phyloP scores from a whole-genome alignment of 495 filamentous ascomycete species.

The Arthonia radiata region DNA sequence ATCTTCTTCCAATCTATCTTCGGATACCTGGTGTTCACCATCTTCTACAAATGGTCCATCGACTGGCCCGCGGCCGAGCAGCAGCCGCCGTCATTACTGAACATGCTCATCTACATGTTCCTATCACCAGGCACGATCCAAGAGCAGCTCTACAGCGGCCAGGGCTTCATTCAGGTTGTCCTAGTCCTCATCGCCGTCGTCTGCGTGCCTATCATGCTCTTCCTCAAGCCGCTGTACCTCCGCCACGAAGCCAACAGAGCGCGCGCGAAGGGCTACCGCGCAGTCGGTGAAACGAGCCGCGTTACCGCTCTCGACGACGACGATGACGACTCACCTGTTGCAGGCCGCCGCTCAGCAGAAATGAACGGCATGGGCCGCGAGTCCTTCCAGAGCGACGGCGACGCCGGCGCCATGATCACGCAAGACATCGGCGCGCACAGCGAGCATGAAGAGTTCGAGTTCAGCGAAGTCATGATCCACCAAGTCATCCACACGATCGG shows the following conservation, averaged over 20 bases:
- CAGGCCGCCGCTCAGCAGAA: slow-evolving; percentile 17
- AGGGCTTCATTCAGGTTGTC: slow-evolving; percentile 45
- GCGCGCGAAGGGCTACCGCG: slow-evolving; percentile 68
- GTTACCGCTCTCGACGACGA: slow-evolving; percentile 75
- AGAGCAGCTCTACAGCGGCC: slow-evolving; percentile 50
- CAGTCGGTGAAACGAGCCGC: slow-evolving; percentile 63
- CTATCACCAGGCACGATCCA: slow-evolving; percentile 57
- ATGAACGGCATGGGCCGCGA: slow-evolving; percentile 37
- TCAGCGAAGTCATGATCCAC: slow-evolving; percentile 90
- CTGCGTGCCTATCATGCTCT: slow-evolving; percentile 74
- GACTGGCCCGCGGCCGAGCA: slow-evolving; percentile 50
- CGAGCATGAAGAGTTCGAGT: slow-evolving; percentile 88
- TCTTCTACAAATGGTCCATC: slow-evolving; percentile 90
- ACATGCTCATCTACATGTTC: slow-evolving; percentile 99
- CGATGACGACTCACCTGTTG: slow-evolving; percentile 42
- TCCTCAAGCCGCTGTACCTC: slow-evolving; percentile 88
- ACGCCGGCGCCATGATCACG: slow-evolving; percentile 76
- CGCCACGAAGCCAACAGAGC: slow-evolving; percentile 79
- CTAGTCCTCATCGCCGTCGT: slow-evolving; percentile 62
- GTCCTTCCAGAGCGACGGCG: slow-evolving; percentile 57
- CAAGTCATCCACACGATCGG: slow-evolving; percentile 97
- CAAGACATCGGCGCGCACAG: slow-evolving; percentile 51
- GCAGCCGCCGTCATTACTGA: slow-evolving; percentile 64
- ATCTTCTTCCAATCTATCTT: slow-evolving; percentile 99
- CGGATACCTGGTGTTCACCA: slow-evolving; percentile 79